A percentile compares a stretch with the other conserved stretches of the same genome.
phyloP scores from a whole-genome alignment of 2,329 filamentous ascomycete species.

The Penicillium janthinellum region DNA sequence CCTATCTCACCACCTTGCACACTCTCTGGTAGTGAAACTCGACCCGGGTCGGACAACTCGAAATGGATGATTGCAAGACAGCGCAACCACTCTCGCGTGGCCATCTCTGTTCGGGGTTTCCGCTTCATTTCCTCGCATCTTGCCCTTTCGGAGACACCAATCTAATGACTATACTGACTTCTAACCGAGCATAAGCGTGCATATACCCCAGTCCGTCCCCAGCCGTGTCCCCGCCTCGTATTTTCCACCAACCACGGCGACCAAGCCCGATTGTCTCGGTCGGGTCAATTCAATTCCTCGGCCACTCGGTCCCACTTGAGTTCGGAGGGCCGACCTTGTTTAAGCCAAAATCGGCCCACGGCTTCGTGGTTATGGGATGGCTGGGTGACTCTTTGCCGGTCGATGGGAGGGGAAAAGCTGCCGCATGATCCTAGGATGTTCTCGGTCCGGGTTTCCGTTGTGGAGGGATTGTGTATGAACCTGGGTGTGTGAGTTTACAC shows the following conservation, averaged over 20 bases:
- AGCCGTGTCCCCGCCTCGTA: neutral
- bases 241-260: neutral
- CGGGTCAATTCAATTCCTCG: neutral
- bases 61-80: neutral
- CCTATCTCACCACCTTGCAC: neutral
- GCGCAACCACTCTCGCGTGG: neutral
- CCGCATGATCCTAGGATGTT: neutral
- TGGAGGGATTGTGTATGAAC: neutral
- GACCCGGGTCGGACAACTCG: neutral
- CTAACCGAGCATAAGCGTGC: neutral
- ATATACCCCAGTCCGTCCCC: neutral
- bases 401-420: neutral
- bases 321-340: neutral
- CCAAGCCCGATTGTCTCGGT: neutral
- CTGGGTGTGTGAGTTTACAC: no score
- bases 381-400: neutral
- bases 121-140: neutral
- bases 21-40: no score
- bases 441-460: neutral
- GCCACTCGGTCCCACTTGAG: neutral
- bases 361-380: no score
- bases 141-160: neutral
- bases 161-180: neutral
- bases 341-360: neutral
- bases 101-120: neutral